Evolutionary conservation across 331 rosid species (phyloP), one percentile per base, ranked within the genome.

Genomic region (Quercus lobata): DNA sequence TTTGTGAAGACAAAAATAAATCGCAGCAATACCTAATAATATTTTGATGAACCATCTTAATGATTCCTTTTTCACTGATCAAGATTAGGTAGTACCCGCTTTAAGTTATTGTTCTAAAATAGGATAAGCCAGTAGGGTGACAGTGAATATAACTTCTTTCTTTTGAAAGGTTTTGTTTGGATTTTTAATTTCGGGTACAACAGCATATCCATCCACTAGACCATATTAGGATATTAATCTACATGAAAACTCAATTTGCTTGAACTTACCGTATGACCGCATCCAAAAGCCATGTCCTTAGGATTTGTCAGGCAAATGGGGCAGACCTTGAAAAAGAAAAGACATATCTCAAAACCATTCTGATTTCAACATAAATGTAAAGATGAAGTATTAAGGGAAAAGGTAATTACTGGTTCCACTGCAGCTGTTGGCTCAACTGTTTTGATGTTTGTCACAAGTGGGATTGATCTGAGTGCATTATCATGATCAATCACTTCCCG

Each of bases 241-340:
- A 10, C 27, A 19, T 4, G 53, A 68, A 68, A 35, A 34, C 12
- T 16, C 14, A 34, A 35, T 68, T 35, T 35, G 18, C 72, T 68
- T 29, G 27, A 71, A 87, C 94, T 89, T 84, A 95, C 99, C 21
- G 92, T 87, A 76, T 95, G 99, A 75, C 99, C 99, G 32, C 99
- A 95, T 83, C 93, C 96, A 79, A 93, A 95, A 82, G 99, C 99
- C 99, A 95, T 88, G 83, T 95, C 92, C 91, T 87, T 95, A 5
- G 96, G 97, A 76, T 95, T 91, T 57, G 91, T 86, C 62, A 93
- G 89, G 83, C 99, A 95, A 81, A 95, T 81, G 49, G 98, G 97
- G 79, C 98, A 95, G 75, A 86, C 92, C 99, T 95, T 71, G 69
- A 83, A 85, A 68, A 86, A 57, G 49, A 46, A 10, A 74, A 80